Percentiles rank a stretch among this genome's conserved stretches.
Evolutionary conservation across 208 protist genomes (phyloP).

Genomic region (Trypanosoma lewisi): DNA sequence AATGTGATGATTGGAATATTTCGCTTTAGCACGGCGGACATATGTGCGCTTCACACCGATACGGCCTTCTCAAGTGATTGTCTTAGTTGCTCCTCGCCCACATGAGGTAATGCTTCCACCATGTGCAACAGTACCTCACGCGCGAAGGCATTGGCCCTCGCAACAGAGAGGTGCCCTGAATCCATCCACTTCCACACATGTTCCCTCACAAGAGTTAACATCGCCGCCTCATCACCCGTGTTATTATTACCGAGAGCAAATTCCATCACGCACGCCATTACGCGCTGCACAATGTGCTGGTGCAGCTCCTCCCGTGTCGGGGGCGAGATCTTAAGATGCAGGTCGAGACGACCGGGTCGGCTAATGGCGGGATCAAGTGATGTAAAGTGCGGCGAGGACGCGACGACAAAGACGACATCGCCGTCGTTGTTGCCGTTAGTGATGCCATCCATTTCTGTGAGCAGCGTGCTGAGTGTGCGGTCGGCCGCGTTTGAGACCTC

Average conservation of each 20-base stretch:
- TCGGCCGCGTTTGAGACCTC: slow-evolving; percentile 73
- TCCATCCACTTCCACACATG: slow-evolving; percentile 11
- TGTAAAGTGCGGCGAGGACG: slow-evolving; percentile 56
- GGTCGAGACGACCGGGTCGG: slow-evolving; percentile 83
- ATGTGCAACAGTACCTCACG: slow-evolving; percentile 28
- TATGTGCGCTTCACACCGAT: not conserved
- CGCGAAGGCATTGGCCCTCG: slow-evolving; percentile 30
- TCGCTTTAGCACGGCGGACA: too few relatives aligned
- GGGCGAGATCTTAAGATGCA: slow-evolving; percentile 57
- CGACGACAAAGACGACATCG: slow-evolving; percentile 73
- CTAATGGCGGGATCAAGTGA: slow-evolving; percentile 82
- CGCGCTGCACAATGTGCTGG: slow-evolving; percentile 14
- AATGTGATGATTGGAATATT: too few relatives aligned
- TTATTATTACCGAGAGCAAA: not conserved
- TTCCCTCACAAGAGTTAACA: slow-evolving; percentile 10
- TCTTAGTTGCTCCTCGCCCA: not conserved
- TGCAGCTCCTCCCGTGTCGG: slow-evolving; percentile 24
- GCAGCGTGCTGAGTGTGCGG: slow-evolving; percentile 86
- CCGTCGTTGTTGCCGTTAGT: slow-evolving; percentile 13
- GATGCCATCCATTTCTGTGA: slow-evolving; percentile 92
- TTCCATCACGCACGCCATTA: slow-evolving; percentile 4
- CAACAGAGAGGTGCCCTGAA: slow-evolving; percentile 9
- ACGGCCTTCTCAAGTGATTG: not conserved
- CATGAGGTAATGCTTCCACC: not conserved
- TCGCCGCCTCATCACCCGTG: slow-evolving; percentile 21